A percentile compares a stretch with the other conserved stretches of the same genome.
Evolutionary conservation across 805 yeast genomes (phyloP).

Genomic region (Ogataea kodamae): DNA sequence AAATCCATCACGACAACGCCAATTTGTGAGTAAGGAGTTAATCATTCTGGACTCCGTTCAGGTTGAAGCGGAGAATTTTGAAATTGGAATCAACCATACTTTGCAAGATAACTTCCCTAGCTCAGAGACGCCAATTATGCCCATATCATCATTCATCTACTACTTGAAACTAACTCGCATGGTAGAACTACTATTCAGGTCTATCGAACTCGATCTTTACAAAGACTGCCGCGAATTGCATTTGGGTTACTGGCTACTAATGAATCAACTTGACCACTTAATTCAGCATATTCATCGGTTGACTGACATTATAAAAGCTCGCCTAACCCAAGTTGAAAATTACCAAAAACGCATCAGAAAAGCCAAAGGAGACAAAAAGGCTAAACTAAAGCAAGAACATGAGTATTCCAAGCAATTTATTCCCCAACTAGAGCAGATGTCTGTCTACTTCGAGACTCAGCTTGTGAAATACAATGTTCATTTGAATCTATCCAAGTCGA

Average conservation of each 20-base stretch:
- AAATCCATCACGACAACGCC: slow-evolving; percentile 83
- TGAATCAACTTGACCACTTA: slow-evolving; percentile 33
- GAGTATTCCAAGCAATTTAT: slow-evolving; percentile 16
- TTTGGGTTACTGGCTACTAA: slow-evolving; percentile 65
- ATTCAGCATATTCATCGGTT: slow-evolving; percentile 23
- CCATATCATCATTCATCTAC: slow-evolving; percentile 69
- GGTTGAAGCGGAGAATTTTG: slow-evolving; percentile 66
- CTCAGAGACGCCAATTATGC: slow-evolving; percentile 45
- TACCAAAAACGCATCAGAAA: slow-evolving; percentile 25
- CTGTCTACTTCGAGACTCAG: slow-evolving; percentile 14
- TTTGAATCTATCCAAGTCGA: slow-evolving; percentile 19
- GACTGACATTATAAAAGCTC: slow-evolving; percentile 16
- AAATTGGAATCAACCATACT: slow-evolving; percentile 38
- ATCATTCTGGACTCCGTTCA: slow-evolving; percentile 77
- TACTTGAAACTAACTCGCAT: slow-evolving; percentile 63
- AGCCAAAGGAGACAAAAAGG: slow-evolving; percentile 27
- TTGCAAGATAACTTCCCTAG: slow-evolving; percentile 34
- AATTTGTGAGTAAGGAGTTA: slow-evolving; percentile 55
- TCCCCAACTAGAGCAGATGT: slow-evolving; percentile 14
- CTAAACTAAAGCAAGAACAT: slow-evolving; percentile 22
- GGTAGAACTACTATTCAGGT: slow-evolving; percentile 68
- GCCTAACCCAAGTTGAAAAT: slow-evolving; percentile 20
- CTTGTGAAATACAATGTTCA: slow-evolving; percentile 13
- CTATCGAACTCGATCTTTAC: slow-evolving; percentile 73
- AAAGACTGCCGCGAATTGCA: slow-evolving; percentile 61